Conservation (phyloP, 2,329 filamentous ascomycete species). For the Tolypocladium guangdongense region DNA sequence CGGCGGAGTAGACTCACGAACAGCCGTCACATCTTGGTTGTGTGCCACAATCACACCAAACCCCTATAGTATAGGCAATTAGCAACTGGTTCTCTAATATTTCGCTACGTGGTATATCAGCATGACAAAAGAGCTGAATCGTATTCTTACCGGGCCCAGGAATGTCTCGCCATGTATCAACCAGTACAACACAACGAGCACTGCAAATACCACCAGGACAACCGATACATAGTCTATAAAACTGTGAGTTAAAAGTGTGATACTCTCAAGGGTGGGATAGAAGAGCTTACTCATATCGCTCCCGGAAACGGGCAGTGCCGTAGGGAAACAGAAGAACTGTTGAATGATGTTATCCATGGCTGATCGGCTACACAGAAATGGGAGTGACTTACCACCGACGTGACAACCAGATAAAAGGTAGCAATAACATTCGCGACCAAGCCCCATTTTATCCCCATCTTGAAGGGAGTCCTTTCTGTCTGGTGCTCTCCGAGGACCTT, state of each 20-base stretch:
- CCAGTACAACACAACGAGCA: background rate
- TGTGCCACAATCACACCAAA: background rate
- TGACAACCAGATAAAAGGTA: slow-evolving; percentile 25
- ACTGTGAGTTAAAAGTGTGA: background rate
- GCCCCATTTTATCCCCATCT: slow-evolving; percentile 16
- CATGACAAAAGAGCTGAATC: too few relatives aligned
- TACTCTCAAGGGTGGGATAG: background rate
- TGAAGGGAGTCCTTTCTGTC: slow-evolving; percentile 14
- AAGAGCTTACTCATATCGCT: slow-evolving; percentile 11
- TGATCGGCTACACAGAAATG: background rate
- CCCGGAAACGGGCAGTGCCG: slow-evolving; percentile 9
- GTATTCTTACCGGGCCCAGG: background rate
- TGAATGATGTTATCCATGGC: slow-evolving; percentile 1
- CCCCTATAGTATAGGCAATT: background rate
- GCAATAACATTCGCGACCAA: slow-evolving; percentile 20
- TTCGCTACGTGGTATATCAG: too few relatives aligned
- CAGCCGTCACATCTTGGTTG: background rate
- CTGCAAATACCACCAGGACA: background rate
- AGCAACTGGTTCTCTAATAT: background rate
- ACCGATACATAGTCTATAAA: background rate
- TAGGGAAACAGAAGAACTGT: slow-evolving; percentile 20
- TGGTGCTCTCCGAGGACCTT: slow-evolving; percentile 15
- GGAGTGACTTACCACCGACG: slow-evolving; percentile 19
- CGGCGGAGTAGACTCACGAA: background rate
- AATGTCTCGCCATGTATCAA: background rate